Evolutionary conservation across 2,329 filamentous ascomycete genomes (phyloP).

Genomic region (Onygena corvina): DNA sequence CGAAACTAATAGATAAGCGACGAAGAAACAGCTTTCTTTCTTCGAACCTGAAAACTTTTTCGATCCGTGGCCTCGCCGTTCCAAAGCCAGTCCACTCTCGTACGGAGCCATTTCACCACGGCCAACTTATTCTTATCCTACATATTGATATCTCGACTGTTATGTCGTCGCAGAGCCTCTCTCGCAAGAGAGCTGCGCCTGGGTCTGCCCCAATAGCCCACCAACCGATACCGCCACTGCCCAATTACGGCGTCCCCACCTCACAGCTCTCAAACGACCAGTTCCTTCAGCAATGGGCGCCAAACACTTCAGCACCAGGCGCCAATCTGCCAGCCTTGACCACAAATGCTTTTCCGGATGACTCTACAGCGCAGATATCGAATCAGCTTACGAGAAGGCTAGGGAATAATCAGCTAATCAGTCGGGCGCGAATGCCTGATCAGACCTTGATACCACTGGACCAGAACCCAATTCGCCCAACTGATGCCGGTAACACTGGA

Average conservation of each 20-base stretch:
- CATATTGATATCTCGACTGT: neutral
- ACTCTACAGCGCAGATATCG: constrained; percentile 36
- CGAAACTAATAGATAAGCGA: too few relatives aligned
- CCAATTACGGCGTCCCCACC: constrained; percentile 32
- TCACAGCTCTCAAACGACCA: constrained; percentile 40
- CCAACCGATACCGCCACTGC: constrained; percentile 41
- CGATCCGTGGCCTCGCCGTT: too few relatives aligned
- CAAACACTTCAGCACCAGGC: constrained; percentile 28
- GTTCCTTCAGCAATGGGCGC: constrained; percentile 43
- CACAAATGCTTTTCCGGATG: constrained; percentile 34
- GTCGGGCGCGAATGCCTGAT: constrained; percentile 29
- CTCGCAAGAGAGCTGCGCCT: constrained; percentile 62
- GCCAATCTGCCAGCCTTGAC: constrained; percentile 16
- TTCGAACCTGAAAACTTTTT: too few relatives aligned
- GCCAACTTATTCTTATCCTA: neutral
- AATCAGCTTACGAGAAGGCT: constrained; percentile 34
- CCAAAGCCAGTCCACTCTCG: neutral
- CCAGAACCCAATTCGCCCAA: constrained; percentile 18
- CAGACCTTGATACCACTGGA: constrained; percentile 23
- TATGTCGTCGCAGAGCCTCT: constrained; percentile 34
- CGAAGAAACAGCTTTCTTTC: too few relatives aligned
- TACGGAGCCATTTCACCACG: neutral
- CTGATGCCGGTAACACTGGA: constrained; percentile 34
- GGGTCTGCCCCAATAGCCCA: constrained; percentile 55
- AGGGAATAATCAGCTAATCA: constrained; percentile 30